Base-by-base conservation (phyloP, 495 filamentous ascomycete species). In the Hamigera avellanea region DNA sequence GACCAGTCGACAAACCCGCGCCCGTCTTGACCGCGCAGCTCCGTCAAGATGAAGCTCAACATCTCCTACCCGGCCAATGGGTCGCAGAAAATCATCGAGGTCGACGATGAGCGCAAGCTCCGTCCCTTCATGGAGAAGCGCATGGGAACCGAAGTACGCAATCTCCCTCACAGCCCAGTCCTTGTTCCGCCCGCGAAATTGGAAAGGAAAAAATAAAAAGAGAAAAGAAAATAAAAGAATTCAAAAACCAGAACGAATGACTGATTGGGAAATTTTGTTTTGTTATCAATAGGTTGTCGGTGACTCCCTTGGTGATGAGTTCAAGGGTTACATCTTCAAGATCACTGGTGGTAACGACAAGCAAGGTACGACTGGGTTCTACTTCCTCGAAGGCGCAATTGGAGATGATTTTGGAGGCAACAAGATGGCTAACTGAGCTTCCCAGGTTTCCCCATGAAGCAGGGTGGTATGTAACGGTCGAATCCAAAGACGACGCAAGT, bases 271-370 rank as follows among this genome's bases (percentile, higher is more conserved):
- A 46, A 38, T 44, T 48, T 47, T 38, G 35, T 49, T 51, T 39
- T 26, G 30, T 27, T 32, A n/a, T n/a, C 7, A 56, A 46, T 55
- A 67, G 64, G 50, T 69, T 48, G 67, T 78, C 45, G 91, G 78
- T 57, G 91, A 98, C 67, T 80, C 78, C 59, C 78, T 98, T 54
- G 93, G 91, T 49, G 83, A 93, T 61, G 91, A 98, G 70, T 98
- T 89, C 82, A 93, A 91, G 75, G 91, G 91, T 64, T 98, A 96
- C 72, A 41, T 69, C 36, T 61, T 69, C 60, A 83, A 80, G 61
- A 95, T 98, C 70, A 98, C 91, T 56, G 91, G 91, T 61, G 91
- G 93, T 64, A 98, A 98, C 81, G 91, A 98, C 83, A 98, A 98
- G 83, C 91, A 98, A 73, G 91, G 62, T 66, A 64, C 51, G 62